Evolutionary conservation across 2,329 filamentous ascomycete genomes (phyloP), one percentile per base, ranked within the genome.

Genomic region (Aspergillus floridensis): DNA sequence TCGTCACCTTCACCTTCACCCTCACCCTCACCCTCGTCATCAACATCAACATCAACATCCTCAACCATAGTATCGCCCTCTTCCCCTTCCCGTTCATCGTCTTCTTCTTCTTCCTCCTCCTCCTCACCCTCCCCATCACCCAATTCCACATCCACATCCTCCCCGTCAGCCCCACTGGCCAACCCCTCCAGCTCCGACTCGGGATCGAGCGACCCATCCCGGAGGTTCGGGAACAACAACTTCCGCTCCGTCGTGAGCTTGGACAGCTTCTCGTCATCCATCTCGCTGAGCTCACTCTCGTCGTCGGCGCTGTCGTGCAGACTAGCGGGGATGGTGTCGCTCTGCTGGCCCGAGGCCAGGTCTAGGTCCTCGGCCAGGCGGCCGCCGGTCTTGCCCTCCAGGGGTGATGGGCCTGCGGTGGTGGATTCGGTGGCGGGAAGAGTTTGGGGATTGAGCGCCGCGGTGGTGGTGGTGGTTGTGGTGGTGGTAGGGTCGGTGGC

Each of bases 281-380:
- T 82, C 61, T 90, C 88, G 55, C 86, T 89, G 0, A 90, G 77
- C 62, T 89, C 87, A 68, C 86, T 89, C 71, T 90, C 87, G 57
- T 88, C 86, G 62, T 89, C 87, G 0, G 84, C 87, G 46, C 83
- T 87, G 61, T 88, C 86, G 60, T 87, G 84, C 7, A 87, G 75
- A 60, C 84, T 90, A 5, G 82, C 84, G 0, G 81, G 80, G 5
- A 82, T 81, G 26, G 26, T 29, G 58, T 85, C 87, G 53, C 79
- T 84, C 32, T 77, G 73, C 19, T 71, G 72, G 49, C 73, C 73
- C 12, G 67, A 64, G 12, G 65, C 67, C 77, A 77, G 67, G 77
- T 81, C 67, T 76, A 77, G 67, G 77, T 81, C 74, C 79, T 83
- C 50, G 72, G 81, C 68, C 77, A 46, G 44, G 26, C 26, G 7